Evolutionary conservation across 1,284 basidiomycete species (phyloP).

Genomic region (Volvariella volvacea): DNA sequence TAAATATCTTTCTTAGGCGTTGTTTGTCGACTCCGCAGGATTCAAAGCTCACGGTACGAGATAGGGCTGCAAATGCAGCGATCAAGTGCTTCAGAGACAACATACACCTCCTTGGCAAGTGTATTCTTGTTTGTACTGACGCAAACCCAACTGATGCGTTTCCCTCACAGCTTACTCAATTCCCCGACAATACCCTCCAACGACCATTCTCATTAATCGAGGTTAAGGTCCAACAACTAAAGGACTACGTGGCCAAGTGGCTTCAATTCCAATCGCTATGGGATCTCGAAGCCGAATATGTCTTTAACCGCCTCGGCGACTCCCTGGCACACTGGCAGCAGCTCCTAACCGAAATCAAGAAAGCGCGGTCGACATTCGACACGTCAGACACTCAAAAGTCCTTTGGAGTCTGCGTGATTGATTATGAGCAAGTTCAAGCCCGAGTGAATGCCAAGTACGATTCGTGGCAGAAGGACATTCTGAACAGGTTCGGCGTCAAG

Average conservation of each 20-base stretch:
- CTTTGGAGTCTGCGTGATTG: slow-evolving; percentile 91
- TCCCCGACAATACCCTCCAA: slow-evolving; percentile 71
- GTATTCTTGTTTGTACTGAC: not conserved
- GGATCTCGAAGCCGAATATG: slow-evolving; percentile 96
- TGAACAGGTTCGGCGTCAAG: slow-evolving; percentile 88
- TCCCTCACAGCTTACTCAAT: slow-evolving; percentile 58
- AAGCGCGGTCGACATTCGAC: slow-evolving; percentile 93
- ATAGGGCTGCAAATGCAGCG: slow-evolving; percentile 86
- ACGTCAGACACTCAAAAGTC: slow-evolving; percentile 90
- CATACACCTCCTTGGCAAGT: slow-evolving; percentile 78
- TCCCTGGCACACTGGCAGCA: slow-evolving; percentile 92
- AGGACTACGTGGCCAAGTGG: slow-evolving; percentile 94
- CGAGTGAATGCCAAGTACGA: slow-evolving; percentile 99
- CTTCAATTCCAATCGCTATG: slow-evolving; percentile 98
- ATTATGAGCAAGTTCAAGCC: slow-evolving; percentile 97
- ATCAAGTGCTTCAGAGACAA: slow-evolving; percentile 55
- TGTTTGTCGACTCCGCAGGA: slow-evolving; percentile 82
- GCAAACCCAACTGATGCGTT: slow-evolving; percentile 3
- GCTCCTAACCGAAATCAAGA: slow-evolving; percentile 93
- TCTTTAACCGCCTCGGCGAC: slow-evolving; percentile 92
- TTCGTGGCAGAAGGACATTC: slow-evolving; percentile 93
- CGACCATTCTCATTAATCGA: slow-evolving; percentile 87
- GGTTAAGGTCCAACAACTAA: slow-evolving; percentile 80
- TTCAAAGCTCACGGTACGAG: slow-evolving; percentile 94
- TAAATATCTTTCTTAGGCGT: slow-evolving; percentile 42